These are phyloP conservation scores for Capsella rubella DNA, from an alignment of 441 rosid genomes.

Conservation along the genomic window DNA sequence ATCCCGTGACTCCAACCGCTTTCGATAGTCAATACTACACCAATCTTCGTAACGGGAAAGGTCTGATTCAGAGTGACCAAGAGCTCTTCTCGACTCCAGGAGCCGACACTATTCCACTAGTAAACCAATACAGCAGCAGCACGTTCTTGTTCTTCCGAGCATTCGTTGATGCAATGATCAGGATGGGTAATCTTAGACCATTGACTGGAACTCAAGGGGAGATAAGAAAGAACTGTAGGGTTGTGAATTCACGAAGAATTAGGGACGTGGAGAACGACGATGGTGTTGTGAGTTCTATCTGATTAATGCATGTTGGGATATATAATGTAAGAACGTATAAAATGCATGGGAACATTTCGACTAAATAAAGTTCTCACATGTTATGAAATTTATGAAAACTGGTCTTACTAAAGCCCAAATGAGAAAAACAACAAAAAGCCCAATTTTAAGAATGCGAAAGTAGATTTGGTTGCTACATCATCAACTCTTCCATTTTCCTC, in stretches of 20 bases:
- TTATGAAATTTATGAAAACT: not conserved
- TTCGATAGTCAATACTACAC: slow-evolving; percentile 59
- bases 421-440: not conserved
- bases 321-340: slow-evolving; percentile 32
- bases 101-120: slow-evolving; percentile 53
- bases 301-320: slow-evolving; percentile 4
- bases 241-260: slow-evolving; percentile 45
- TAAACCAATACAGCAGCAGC: slow-evolving; percentile 54
- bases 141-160: slow-evolving; percentile 52
- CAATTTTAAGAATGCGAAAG: not conserved
- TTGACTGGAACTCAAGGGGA: slow-evolving; percentile 59
- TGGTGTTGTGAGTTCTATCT: slow-evolving; percentile 40
- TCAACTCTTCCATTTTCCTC: not conserved
- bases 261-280: slow-evolving; percentile 26
- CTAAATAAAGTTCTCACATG: slow-evolving; percentile 31
- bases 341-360: slow-evolving; percentile 23
- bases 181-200: slow-evolving; percentile 60
- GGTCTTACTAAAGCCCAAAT: slow-evolving; percentile 1
- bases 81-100: slow-evolving; percentile 58
- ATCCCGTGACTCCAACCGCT: slow-evolving; percentile 47
- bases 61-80: slow-evolving; percentile 66
- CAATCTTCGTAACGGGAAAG: slow-evolving; percentile 52
- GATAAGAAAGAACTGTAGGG: slow-evolving; percentile 57
- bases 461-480: slow-evolving; percentile 29
- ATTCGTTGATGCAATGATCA: slow-evolving; percentile 62